A percentile compares a stretch with the other conserved stretches of the same genome.
Evolutionary conservation across 352 stramenopile genomes (phyloP).

Genomic region (Phytopythium oedochilum): DNA sequence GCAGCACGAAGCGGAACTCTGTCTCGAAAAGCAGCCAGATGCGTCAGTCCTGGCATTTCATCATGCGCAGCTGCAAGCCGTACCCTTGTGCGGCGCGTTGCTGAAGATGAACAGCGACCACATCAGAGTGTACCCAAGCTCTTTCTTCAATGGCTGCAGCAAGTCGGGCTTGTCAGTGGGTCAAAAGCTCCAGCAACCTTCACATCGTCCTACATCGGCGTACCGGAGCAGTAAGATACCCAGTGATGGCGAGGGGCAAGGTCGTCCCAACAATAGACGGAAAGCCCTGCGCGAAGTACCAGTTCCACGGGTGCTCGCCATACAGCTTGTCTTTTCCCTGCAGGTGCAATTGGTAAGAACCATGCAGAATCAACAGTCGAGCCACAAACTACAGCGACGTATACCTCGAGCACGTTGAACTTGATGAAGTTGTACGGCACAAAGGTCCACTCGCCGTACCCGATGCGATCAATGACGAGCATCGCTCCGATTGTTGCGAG

Average conservation of each 20-base stretch:
- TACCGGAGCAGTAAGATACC: conserved; percentile 58
- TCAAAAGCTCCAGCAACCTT: neutral
- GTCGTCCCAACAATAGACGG: conserved; percentile 62
- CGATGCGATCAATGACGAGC: conserved; percentile 68
- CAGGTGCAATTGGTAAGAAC: too few relatives aligned
- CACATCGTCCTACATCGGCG: neutral
- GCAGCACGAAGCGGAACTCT: conserved; percentile 87
- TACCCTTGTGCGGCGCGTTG: conserved; percentile 78
- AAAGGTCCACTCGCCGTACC: conserved; percentile 82
- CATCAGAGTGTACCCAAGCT: conserved; percentile 56
- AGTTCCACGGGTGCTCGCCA: conserved; percentile 72
- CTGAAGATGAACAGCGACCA: conserved; percentile 79
- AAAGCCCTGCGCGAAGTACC: conserved; percentile 83
- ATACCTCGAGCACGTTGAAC: conserved; percentile 86
- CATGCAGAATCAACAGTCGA: neutral
- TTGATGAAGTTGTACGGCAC: conserved; percentile 85
- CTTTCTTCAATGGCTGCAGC: conserved; percentile 47
- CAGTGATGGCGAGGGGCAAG: conserved; percentile 39
- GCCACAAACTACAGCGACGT: neutral
- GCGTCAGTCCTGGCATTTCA: neutral
- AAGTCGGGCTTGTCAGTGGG: neutral
- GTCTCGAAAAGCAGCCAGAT: neutral
- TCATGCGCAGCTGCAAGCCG: too few relatives aligned
- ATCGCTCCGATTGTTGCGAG: conserved; percentile 41
- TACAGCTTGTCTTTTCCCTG: conserved; percentile 82